Base-by-base conservation (phyloP, 1,284 basidiomycete genomes). In the Laetiporus sulphureus region DNA sequence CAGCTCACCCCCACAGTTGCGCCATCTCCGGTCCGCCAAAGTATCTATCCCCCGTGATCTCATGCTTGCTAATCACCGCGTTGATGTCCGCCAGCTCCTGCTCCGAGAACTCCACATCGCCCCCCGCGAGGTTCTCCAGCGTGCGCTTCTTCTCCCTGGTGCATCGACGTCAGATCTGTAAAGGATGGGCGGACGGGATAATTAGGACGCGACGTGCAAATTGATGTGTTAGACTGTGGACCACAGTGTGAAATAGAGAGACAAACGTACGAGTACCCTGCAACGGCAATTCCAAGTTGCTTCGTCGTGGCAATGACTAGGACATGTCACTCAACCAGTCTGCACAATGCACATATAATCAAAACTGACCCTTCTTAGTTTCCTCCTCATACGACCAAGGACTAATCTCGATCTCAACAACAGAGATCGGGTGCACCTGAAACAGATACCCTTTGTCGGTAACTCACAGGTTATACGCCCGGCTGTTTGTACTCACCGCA, bases 371-470 rank as follows among this genome's bases (percentile, higher is more conserved):
- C 50, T 66, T 65, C 52, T 61, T 63, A 1, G 63, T 66, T 48
- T 74, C 72, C 23, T 71, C 60, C 39, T 72, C 71, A 42, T 68
- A 70, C 1, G 64, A 59, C 65, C 71, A 75, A 11, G 72, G 64
- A 30, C 72, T 75, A 32, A 76, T 60, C 56, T 78, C 75, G 41
- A 76, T 73, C 56, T 78, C 76, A 25, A 72, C 69, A 3, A 64
- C 60, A 3, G 68, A 58, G 34, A 77, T 64, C 1, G 68, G 71
- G 40, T 64, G 55, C 22, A 74, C 61, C 70, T 73, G 25, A 2
- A 22, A 8, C 10, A 24, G 13, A 3, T 8, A 27, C 4, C 11
- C 37, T 3, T 21, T 13, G 13, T 10, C 4, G 29, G 21, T 24
- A 25, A 18, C 29, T 5, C 38, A 4, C 19, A 8, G 16, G 10